Conservation (phyloP, 2,329 filamentous ascomycete genomes). For the Ophiosphaerella narmari region DNA sequence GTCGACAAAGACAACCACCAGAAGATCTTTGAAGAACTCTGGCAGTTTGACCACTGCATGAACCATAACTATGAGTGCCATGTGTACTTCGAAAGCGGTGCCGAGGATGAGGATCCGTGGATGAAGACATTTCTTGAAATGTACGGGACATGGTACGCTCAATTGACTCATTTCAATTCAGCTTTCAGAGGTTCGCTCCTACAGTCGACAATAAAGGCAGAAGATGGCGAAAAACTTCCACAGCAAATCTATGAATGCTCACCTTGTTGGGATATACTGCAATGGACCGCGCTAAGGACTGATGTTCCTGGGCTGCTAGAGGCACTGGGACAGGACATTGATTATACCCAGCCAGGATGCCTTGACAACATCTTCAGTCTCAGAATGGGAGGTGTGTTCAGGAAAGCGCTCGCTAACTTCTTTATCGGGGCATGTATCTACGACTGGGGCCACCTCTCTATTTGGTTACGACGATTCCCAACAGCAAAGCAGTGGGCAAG, state of each 20-base stretch:
- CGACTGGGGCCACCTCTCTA: background rate
- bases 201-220: background rate
- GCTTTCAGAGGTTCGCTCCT: background rate
- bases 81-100: background rate
- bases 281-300: background rate
- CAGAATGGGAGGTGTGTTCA: background rate
- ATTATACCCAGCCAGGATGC: background rate
- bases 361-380: background rate
- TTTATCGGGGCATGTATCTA: background rate
- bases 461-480: background rate
- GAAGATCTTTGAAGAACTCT: background rate
- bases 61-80: background rate
- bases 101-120: background rate
- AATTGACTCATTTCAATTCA: background rate
- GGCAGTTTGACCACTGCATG: background rate
- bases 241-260: background rate
- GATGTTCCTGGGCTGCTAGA: background rate
- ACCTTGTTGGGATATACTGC: background rate
- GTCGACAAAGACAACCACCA: background rate
- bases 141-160: background rate
- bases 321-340: background rate
- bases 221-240: background rate
- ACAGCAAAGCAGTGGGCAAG: background rate
- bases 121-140: background rate
- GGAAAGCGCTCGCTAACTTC: background rate